Evolutionary conservation across 306 rosid genomes (phyloP), one percentile per base, ranked within the genome.

Genomic region (Carpinus fangiana): DNA sequence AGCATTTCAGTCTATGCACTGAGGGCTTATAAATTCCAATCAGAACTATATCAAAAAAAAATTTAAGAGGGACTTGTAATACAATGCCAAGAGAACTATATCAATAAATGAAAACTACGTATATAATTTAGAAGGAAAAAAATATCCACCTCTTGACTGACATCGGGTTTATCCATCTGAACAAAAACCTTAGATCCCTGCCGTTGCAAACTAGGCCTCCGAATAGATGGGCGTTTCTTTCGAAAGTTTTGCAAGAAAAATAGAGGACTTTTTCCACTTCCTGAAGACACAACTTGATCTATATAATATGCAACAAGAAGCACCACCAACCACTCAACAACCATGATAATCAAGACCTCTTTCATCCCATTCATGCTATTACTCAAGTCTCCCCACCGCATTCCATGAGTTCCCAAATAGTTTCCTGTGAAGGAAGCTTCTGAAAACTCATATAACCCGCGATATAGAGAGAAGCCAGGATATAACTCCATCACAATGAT

Each of bases 401-500:
- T 92, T 18, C 96, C 98, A 77, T 86, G 66, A 51, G 90, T 90
- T 65, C 90, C 96, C 82, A 82, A 72, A 67, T 54, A 52, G 73
- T 85, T 80, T 10, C 86, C 93, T 18, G 2, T 82, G 64, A 88
- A 84, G 75, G 97, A 73, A 75, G 82, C 83, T 73, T 86, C 84
- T 2, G 94, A 76, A 67, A 94, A 82, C 86, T 94, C 98, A 55
- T 89, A 90, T 73, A 94, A 52, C 66, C 98, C 97, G 13, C 98
- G 90, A 74, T 85, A 92, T 67, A 94, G 82, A 68, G 96, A 70
- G 76, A 94, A 90, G 48, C 98, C 97, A 14, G 96, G 98, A 84
- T 70, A 92, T 71, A 94, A 71, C 89, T 94, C 90, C 78, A 94
- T n/a, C 50, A 76, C 90, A 84, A 94, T 79, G 78, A 89, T 85